Evolutionary conservation across 352 stramenopile species (phyloP), one percentile per base, ranked within the genome.

Genomic region (Globisporangium carolinianum): DNA sequence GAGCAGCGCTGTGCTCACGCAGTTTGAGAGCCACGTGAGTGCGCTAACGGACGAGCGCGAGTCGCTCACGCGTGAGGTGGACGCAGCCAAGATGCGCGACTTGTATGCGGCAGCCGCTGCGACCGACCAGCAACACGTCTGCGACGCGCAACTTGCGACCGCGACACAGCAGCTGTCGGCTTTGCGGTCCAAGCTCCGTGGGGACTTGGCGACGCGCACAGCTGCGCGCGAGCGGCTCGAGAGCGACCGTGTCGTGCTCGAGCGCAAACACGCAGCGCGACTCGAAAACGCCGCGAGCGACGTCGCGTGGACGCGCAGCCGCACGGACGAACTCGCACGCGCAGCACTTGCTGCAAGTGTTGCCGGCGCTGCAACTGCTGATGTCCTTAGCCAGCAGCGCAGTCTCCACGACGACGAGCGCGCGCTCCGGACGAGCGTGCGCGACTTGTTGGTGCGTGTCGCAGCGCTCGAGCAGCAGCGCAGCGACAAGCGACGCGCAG

Each of bases 391-490:
- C 15, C 78, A 79, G 38, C 65, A 86, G 53, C 72, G 72, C 18
- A 74, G 53, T 10, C 83, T 86, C 51, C 68, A 84, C 52, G 47
- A 77, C 41, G 73, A 89, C 62, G 73, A 87, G 59, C 76, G 75
- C 10, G 70, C 63, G 24, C 36, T 89, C 41, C 66, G 85, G 42
- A 68, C 69, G 6, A 65, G 86, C 53, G 75, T 87, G 57, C 76
- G 77, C 41, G 73, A 84, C 37, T 47, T 86, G 46, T 69, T 87
- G 60, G 60, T 63, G n/a, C 76, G 79, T 15, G 67, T 87, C 50
- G 71, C 84, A 5, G 62, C 83, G 12, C 65, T 89, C 39, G 76
- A 87, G 58, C 71, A 72, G 9, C 61, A 82, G 41, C 55, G 87
- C 24, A 32, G 24, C 24, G 24, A 32, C 24, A 32, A 32, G 24